Evolutionary conservation across 805 yeast genomes (phyloP).

Genomic region (Lachancea thermotolerans): DNA sequence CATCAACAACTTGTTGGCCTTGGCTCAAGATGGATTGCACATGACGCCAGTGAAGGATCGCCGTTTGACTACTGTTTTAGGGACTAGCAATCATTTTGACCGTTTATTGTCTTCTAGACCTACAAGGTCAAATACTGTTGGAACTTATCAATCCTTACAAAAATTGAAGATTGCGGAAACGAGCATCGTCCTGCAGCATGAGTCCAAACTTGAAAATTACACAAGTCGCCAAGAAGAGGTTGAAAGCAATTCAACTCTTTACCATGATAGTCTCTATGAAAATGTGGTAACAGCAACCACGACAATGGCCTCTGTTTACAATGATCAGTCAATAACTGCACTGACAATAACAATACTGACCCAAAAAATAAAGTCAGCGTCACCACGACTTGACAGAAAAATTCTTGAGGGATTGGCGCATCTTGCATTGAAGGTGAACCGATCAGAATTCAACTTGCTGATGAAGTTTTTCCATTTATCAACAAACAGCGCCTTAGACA

Average conservation of each 20-base stretch:
- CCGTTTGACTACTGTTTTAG: conserved; percentile 22
- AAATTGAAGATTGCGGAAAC: conserved; percentile 3
- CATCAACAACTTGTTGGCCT: conserved; percentile 63
- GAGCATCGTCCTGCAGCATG: not conserved
- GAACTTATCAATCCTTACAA: conserved; percentile 7
- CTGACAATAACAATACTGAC: conserved; percentile 75
- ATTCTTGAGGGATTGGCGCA: conserved; percentile 57
- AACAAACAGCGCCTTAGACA: conserved; percentile 39
- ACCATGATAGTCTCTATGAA: conserved; percentile 37
- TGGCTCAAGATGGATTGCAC: conserved; percentile 40
- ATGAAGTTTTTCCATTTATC: conserved; percentile 50
- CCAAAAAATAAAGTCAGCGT: conserved; percentile 55
- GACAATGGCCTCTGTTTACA: conserved; percentile 57
- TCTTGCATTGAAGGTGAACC: conserved; percentile 55
- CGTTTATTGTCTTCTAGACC: conserved; percentile 5
- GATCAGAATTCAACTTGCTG: conserved; percentile 61
- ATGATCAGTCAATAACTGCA: conserved; percentile 66
- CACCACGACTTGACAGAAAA: conserved; percentile 46
- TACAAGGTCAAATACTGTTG: conserved; percentile 6
- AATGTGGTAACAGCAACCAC: conserved; percentile 66
- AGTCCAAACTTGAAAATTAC: not conserved
- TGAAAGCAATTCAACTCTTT: conserved; percentile 5
- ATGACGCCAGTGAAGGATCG: conserved; percentile 32
- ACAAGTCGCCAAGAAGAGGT: not conserved
- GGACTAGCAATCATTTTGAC: conserved; percentile 3